Conservation (phyloP, 768 basidiomycete genomes). For the Mycena galericulata region DNA sequence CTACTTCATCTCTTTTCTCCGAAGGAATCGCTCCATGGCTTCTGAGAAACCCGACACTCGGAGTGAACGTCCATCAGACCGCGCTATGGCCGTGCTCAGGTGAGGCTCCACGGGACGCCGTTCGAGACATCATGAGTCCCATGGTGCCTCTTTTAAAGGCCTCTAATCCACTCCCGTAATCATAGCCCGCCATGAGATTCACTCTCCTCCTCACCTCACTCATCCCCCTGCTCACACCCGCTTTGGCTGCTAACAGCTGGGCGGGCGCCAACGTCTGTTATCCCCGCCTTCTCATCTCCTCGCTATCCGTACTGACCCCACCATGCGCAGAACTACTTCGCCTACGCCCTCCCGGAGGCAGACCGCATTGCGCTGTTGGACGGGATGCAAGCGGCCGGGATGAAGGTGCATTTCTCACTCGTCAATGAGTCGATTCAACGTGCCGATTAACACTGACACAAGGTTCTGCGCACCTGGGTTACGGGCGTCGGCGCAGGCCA, state of each 20-base stretch:
- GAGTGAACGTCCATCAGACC: too few species aligned
- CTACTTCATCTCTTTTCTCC: too few species aligned
- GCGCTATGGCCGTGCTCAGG: too few species aligned
- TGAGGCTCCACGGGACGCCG: too few species aligned
- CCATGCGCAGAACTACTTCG: conserved; percentile 37
- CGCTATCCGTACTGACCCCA: neutral
- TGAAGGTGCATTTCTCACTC: conserved; percentile 34
- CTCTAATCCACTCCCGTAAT: too few species aligned
- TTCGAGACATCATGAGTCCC: too few species aligned
- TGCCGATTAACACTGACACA: neutral
- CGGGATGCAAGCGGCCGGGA: conserved; percentile 42
- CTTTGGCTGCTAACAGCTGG: conserved; percentile 33
- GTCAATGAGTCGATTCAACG: neutral
- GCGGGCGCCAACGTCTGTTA: conserved; percentile 29
- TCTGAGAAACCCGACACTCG: too few species aligned
- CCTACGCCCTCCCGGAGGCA: conserved; percentile 35
- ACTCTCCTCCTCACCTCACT: neutral
- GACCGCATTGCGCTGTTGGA: conserved; percentile 39
- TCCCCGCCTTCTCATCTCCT: neutral
- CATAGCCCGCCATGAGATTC: conserved; percentile 16
- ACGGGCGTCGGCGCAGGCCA: conserved; percentile 41
- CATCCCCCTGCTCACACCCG: neutral
- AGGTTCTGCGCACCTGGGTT: conserved; percentile 45
- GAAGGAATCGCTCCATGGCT: too few species aligned
- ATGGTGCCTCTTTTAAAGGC: too few species aligned